A percentile compares a stretch with the other conserved stretches of the same genome.
These are phyloP conservation scores for Coleophoma cylindrospora DNA, from an alignment of 2,329 filamentous ascomycete genomes.

Conservation along the genomic window DNA sequence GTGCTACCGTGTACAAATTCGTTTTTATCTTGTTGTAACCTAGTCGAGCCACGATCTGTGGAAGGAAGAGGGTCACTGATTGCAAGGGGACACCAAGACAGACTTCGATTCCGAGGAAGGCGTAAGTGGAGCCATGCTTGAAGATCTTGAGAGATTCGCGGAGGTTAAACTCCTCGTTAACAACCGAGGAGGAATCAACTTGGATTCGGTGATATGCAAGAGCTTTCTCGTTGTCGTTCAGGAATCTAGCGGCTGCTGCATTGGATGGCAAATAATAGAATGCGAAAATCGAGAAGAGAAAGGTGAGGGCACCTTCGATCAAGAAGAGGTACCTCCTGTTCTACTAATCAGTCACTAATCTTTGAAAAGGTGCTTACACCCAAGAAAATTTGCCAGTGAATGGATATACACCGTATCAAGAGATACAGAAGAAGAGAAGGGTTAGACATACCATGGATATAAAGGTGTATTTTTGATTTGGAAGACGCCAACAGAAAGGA, in stretches of 20 bases:
- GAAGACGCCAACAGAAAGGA: slow-evolving; percentile 35
- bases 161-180: slow-evolving; percentile 47
- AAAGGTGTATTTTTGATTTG: slow-evolving; percentile 44
- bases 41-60: slow-evolving; percentile 47
- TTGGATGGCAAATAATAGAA: slow-evolving; percentile 30
- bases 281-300: slow-evolving; percentile 27
- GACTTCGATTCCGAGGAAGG: slow-evolving; percentile 48
- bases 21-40: slow-evolving; percentile 50
- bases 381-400: too few species aligned
- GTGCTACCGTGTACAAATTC: slow-evolving; percentile 78
- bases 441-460: slow-evolving; percentile 33
- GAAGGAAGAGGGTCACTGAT: slow-evolving; percentile 47
- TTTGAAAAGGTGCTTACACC: too few species aligned
- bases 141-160: slow-evolving; percentile 47
- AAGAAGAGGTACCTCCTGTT: slow-evolving; percentile 40
- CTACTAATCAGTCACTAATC: too few species aligned
- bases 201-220: slow-evolving; percentile 28
- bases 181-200: slow-evolving; percentile 59
- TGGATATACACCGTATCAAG: too few species aligned
- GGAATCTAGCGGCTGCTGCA: slow-evolving; percentile 23
- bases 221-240: slow-evolving; percentile 24
- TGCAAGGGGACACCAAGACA: slow-evolving; percentile 56
- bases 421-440: too few species aligned
- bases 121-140: slow-evolving; percentile 33
- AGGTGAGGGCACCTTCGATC: slow-evolving; percentile 31